Evolutionary conservation across 345 rosid species (phyloP).

Genomic region (Anacardium occidentale): DNA sequence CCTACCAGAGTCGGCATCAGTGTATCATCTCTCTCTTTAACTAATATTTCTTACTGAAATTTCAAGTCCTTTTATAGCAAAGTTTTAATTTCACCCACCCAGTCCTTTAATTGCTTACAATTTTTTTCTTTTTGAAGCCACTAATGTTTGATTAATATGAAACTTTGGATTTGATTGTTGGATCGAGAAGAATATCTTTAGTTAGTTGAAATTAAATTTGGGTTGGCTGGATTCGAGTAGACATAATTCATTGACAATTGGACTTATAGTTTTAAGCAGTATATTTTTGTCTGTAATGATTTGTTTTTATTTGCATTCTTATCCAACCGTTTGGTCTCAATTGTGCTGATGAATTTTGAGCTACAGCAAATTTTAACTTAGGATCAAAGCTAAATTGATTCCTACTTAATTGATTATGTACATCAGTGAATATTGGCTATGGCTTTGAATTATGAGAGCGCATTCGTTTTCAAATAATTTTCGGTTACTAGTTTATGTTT

Average conservation of each 20-base stretch:
- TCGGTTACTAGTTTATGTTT: not conserved
- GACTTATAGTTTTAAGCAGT: not conserved
- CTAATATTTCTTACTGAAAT: not conserved
- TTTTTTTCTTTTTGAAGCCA: not conserved
- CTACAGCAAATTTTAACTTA: not conserved
- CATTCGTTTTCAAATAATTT: not conserved
- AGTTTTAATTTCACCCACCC: not conserved
- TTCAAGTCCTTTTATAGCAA: too few species aligned
- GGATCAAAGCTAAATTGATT: not conserved
- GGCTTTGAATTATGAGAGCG: not conserved
- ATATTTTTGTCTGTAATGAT: not conserved
- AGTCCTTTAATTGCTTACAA: not conserved
- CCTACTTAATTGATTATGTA: not conserved
- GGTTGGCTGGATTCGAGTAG: not conserved
- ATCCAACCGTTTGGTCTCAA: not conserved
- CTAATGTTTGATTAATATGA: not conserved
- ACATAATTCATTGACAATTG: not conserved
- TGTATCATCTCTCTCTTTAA: constrained; percentile 18
- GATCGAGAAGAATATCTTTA: not conserved
- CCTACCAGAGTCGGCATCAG: not conserved
- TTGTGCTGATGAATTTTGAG: not conserved
- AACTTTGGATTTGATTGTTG: not conserved
- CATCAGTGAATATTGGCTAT: not conserved
- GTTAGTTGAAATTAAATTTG: not conserved
- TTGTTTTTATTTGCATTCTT: not conserved